These are phyloP conservation scores for Xylariomycetidae sp. DNA, from an alignment of 2,329 filamentous ascomycete genomes.

Conservation along the genomic window DNA sequence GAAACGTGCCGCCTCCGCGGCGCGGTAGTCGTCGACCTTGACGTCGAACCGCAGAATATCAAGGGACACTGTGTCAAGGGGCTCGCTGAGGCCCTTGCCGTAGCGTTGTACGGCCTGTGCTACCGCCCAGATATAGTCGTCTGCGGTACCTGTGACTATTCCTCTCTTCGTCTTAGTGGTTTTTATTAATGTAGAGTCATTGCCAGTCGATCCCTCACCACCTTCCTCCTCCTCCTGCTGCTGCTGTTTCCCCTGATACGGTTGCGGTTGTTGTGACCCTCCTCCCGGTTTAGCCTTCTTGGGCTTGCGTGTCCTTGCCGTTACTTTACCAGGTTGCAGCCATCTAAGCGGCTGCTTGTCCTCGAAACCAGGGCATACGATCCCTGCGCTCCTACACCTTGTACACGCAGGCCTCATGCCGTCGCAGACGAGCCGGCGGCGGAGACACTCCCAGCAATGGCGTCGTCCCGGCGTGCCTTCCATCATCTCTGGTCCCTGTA, in stretches of 20 bases:
- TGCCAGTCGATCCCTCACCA: background rate
- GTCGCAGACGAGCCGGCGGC: slow-evolving; percentile 37
- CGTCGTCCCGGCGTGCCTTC: no score
- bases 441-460: slow-evolving; percentile 40
- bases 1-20: slow-evolving; percentile 23
- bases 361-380: slow-evolving; percentile 35
- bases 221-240: slow-evolving; percentile 1
- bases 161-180: background rate
- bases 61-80: slow-evolving; percentile 6
- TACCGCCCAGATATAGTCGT: no score
- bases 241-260: no score
- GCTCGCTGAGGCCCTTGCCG: slow-evolving; percentile 2
- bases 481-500: no score
- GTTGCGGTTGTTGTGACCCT: no score
- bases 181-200: background rate
- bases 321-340: slow-evolving; percentile 33
- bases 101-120: slow-evolving; percentile 1
- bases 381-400: slow-evolving; percentile 28
- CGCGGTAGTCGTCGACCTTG: slow-evolving; percentile 13
- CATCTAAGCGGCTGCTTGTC: slow-evolving; percentile 34
- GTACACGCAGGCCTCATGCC: slow-evolving; percentile 30
- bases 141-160: no score
- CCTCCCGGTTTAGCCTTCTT: no score
- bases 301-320: slow-evolving; percentile 19
- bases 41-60: slow-evolving; percentile 14